Evolutionary conservation across 768 basidiomycete species (phyloP).

Genomic region (Cubamyces sp.): DNA sequence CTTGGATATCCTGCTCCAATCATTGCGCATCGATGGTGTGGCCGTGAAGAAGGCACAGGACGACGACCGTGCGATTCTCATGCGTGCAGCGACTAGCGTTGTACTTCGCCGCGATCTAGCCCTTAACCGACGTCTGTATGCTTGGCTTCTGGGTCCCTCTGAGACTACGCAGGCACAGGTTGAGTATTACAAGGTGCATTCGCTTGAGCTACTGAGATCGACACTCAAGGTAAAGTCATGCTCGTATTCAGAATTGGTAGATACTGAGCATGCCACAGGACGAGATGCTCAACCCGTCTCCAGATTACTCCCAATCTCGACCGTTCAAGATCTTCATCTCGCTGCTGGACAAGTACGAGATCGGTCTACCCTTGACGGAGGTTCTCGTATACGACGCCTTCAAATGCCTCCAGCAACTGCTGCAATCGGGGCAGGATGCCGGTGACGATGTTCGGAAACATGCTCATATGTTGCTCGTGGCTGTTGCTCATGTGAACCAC

Average conservation of each 20-base stretch:
- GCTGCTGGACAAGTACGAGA: constrained; percentile 95
- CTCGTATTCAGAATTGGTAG: background rate
- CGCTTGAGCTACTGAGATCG: constrained; percentile 67
- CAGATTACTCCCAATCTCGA: constrained; percentile 75
- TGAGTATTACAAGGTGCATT: constrained; percentile 67
- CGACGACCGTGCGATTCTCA: constrained; percentile 80
- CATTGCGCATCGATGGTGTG: constrained; percentile 71
- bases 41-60: constrained; percentile 69
- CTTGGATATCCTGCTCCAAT: constrained; percentile 82
- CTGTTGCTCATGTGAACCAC: background rate
- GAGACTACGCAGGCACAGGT: constrained; percentile 80
- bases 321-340: constrained; percentile 98
- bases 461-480: background rate
- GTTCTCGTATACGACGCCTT: constrained; percentile 80
- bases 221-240: constrained; percentile 63
- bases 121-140: constrained; percentile 88
- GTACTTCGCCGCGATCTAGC: constrained; percentile 93
- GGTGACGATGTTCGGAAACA: constrained; percentile 57
- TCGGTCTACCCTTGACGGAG: constrained; percentile 82
- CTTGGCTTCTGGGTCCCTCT: constrained; percentile 87
- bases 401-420: constrained; percentile 63
- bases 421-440: constrained; percentile 55
- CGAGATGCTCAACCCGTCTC: constrained; percentile 76
- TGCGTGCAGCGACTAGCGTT: constrained; percentile 85
- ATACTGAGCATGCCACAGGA: constrained; percentile 45